Conservation (phyloP, 108 stramenopile species). For the Nitzschia palea region DNA sequence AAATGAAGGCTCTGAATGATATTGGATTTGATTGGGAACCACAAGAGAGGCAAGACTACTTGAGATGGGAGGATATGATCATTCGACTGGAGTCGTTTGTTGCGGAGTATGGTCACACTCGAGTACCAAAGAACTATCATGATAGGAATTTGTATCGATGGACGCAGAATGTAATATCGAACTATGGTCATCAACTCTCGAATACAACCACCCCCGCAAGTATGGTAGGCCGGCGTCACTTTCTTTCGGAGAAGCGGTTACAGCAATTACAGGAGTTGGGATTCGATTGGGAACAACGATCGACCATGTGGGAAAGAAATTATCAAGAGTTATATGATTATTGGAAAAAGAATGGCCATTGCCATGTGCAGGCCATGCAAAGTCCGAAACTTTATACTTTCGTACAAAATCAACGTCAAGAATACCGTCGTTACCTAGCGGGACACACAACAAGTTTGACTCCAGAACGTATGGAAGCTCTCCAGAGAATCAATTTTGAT, state of each 20-base stretch:
- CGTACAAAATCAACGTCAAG: slow-evolving; percentile 43
- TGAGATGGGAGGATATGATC: slow-evolving; percentile 32
- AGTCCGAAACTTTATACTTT: slow-evolving; percentile 32
- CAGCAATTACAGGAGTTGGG: slow-evolving; percentile 20
- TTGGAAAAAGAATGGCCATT: slow-evolving; percentile 30
- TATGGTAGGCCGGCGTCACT: not conserved
- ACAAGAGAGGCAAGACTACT: slow-evolving; percentile 12
- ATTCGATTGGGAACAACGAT: slow-evolving; percentile 33
- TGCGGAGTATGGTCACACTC: slow-evolving; percentile 28
- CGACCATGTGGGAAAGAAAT: slow-evolving; percentile 36
- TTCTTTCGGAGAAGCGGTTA: slow-evolving; percentile 1
- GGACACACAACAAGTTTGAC: slow-evolving; percentile 26
- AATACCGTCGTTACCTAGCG: slow-evolving; percentile 18
- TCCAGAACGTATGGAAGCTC: slow-evolving; percentile 25
- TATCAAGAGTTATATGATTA: slow-evolving; percentile 37
- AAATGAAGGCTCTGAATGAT: slow-evolving; percentile 22
- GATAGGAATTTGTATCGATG: slow-evolving; percentile 1
- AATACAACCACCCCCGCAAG: not conserved
- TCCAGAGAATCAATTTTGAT: slow-evolving; percentile 33
- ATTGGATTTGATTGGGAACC: slow-evolving; percentile 23
- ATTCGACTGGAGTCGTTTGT: slow-evolving; percentile 19
- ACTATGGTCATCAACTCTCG: slow-evolving; percentile 2
- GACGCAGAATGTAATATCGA: not conserved
- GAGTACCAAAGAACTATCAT: slow-evolving; percentile 20
- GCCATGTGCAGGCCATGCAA: slow-evolving; percentile 18